phyloP scores from a whole-genome alignment of 768 basidiomycete species.

The Solioccasus polychromus region DNA sequence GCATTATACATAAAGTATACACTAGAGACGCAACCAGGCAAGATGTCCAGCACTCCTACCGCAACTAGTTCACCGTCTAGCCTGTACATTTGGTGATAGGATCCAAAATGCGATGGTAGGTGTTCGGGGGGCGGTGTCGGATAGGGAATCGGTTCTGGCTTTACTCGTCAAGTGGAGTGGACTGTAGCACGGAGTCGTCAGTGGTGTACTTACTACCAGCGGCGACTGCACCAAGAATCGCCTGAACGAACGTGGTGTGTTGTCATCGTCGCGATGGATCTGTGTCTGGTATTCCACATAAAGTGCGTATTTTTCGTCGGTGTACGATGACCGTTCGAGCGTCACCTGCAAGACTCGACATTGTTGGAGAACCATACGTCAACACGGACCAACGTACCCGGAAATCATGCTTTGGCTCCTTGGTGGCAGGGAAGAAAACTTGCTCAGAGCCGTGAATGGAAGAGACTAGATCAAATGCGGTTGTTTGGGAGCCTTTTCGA shows the following conservation, averaged over 20 bases:
- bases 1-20: constrained; percentile 91
- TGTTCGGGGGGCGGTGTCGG: constrained; percentile 43
- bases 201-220: constrained; percentile 51
- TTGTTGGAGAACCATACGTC: not conserved
- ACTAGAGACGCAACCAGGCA: constrained; percentile 79
- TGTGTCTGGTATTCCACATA: constrained; percentile 74
- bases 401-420: constrained; percentile 49
- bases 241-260: constrained; percentile 51
- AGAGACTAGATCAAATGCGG: constrained; percentile 40
- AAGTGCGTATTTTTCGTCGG: constrained; percentile 76
- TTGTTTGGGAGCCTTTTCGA: constrained; percentile 7
- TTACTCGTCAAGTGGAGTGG: constrained; percentile 3
- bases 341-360: constrained; percentile 50
- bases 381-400: constrained; percentile 42
- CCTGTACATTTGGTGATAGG: constrained; percentile 87
- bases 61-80: constrained; percentile 82
- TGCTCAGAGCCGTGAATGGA: constrained; percentile 59
- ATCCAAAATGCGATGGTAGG: constrained; percentile 81
- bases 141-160: constrained; percentile 67
- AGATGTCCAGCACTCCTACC: constrained; percentile 84
- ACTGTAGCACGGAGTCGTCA: not conserved
- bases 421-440: constrained; percentile 26
- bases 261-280: constrained; percentile 69
- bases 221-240: constrained; percentile 81
- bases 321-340: constrained; percentile 74